A percentile compares a stretch with the other conserved stretches of the same genome.
phyloP scores from a whole-genome alignment of 176 grass and related monocot genomes.

The Avena insularis region DNA sequence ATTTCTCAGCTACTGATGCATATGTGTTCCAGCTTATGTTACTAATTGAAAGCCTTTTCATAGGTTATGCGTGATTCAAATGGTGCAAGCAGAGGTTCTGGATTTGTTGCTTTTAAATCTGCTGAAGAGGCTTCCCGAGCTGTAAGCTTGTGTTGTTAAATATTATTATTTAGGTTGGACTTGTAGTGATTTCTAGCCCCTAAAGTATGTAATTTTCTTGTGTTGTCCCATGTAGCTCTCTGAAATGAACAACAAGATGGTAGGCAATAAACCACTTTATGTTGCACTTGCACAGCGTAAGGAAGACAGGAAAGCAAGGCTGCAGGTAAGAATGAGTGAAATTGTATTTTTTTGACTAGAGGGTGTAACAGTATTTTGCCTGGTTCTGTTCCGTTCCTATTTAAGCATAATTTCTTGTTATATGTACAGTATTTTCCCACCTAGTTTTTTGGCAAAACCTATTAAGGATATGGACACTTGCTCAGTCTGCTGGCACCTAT shows the following conservation, averaged over 20 bases:
- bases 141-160: conserved; percentile 52
- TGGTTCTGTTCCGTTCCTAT: background rate
- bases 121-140: conserved; percentile 77
- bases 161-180: background rate
- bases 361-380: background rate
- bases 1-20: background rate
- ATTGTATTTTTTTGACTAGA: background rate
- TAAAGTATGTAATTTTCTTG: conserved; percentile 33
- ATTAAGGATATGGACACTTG: background rate
- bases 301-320: conserved; percentile 87
- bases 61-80: conserved; percentile 90
- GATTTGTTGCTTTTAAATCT: conserved; percentile 94
- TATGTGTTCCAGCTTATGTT: background rate
- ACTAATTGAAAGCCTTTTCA: conserved; percentile 34
- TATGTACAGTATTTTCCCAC: background rate
- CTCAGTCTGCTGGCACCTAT: background rate
- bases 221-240: conserved; percentile 53
- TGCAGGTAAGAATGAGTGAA: conserved; percentile 54
- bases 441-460: background rate
- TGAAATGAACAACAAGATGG: conserved; percentile 89
- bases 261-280: conserved; percentile 90
- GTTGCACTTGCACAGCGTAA: conserved; percentile 87
- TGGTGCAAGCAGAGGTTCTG: conserved; percentile 85
- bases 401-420: background rate
- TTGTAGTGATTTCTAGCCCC: background rate